Evolutionary conservation across 2,329 filamentous ascomycete genomes (phyloP).

Genomic region (Berkeleyomyces basicola): DNA sequence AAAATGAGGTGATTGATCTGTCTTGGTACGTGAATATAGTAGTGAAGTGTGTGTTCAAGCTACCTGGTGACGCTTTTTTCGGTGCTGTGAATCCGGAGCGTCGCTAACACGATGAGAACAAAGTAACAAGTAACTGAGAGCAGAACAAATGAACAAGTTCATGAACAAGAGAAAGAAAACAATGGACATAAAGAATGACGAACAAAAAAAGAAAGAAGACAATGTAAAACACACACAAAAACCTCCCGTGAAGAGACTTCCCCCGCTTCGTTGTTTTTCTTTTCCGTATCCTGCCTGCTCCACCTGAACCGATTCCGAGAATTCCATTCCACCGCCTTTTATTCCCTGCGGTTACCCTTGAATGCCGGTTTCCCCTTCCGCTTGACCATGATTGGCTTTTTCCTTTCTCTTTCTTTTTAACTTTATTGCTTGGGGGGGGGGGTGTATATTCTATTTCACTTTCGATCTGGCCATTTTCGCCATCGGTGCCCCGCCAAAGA

Average conservation of each 20-base stretch:
- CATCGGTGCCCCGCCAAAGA: not conserved
- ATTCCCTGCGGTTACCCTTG: not conserved
- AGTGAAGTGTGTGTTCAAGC: no score
- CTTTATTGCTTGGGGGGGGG: no score
- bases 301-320: not conserved
- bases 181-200: no score
- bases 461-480: not conserved
- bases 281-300: not conserved
- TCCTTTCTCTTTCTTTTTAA: constrained; percentile 1
- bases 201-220: not conserved
- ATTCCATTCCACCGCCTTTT: not conserved
- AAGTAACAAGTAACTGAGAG: not conserved
- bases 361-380: no score
- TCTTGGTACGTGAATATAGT: no score
- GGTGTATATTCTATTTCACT: not conserved
- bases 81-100: not conserved
- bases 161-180: not conserved
- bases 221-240: not conserved
- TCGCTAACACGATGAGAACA: not conserved
- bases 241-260: not conserved
- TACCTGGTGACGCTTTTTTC: not conserved
- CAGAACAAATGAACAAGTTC: not conserved
- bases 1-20: no score
- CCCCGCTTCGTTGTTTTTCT: not conserved
- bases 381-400: not conserved